phyloP scores from a whole-genome alignment of 2,329 filamentous ascomycete species.

The Septoria linicola region DNA sequence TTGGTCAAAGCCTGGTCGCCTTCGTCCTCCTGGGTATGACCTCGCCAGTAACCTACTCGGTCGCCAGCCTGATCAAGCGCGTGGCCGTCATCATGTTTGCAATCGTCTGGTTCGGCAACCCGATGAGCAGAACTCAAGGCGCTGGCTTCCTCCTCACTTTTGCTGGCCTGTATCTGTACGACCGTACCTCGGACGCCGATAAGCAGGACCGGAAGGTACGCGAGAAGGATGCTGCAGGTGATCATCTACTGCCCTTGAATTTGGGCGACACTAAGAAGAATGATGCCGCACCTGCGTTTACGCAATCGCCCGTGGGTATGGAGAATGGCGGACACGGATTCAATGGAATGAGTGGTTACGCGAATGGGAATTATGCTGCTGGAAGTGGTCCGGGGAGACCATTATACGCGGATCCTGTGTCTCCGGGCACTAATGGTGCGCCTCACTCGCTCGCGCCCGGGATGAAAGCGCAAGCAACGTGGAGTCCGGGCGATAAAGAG shows the following conservation, averaged over 20 bases:
- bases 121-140: slow-evolving; percentile 78
- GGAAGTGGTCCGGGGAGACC: slow-evolving; percentile 30
- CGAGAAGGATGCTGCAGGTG: slow-evolving; percentile 58
- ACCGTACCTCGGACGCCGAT: slow-evolving; percentile 83
- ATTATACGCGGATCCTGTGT: slow-evolving; percentile 2
- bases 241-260: slow-evolving; percentile 65
- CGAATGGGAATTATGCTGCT: slow-evolving; percentile 26
- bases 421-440: slow-evolving; percentile 23
- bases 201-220: slow-evolving; percentile 79
- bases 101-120: slow-evolving; percentile 92
- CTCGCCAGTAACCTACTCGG: slow-evolving; percentile 94
- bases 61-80: slow-evolving; percentile 92
- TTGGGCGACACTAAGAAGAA: slow-evolving; percentile 36
- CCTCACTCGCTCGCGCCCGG: slow-evolving; percentile 63
- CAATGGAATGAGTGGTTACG: slow-evolving; percentile 33
- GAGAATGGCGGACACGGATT: slow-evolving; percentile 23
- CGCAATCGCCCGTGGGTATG: slow-evolving; percentile 24
- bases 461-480: slow-evolving; percentile 83
- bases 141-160: slow-evolving; percentile 87
- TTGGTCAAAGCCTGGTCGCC: slow-evolving; percentile 91
- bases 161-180: slow-evolving; percentile 89
- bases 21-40: slow-evolving; percentile 91
- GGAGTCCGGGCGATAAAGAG: slow-evolving; percentile 54
- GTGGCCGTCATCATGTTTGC: slow-evolving; percentile 96
- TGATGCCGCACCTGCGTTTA: slow-evolving; percentile 32